phyloP scores from a whole-genome alignment of 2,329 filamentous ascomycete genomes.

The Paraconiothyrium sp. region DNA sequence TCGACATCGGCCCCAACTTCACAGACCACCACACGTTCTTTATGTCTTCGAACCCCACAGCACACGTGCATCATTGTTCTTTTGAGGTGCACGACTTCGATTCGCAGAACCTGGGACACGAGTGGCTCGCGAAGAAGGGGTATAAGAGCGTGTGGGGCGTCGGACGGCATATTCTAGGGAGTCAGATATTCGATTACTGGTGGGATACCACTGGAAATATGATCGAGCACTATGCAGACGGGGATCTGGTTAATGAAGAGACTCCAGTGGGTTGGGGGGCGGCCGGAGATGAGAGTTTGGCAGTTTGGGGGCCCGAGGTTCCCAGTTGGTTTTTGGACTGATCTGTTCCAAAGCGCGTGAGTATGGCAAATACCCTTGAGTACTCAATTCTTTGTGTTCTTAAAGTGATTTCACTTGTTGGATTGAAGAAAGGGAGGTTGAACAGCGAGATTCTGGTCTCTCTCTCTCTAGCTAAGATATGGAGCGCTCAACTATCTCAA shows the following conservation, averaged over 20 bases:
- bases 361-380: no score
- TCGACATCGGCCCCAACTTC: slow-evolving; percentile 61
- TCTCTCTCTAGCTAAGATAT: no score
- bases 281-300: slow-evolving; percentile 53
- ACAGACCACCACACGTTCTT: slow-evolving; percentile 68
- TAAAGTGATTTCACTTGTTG: no score
- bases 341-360: neutral
- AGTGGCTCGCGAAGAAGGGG: slow-evolving; percentile 70
- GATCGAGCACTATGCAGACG: slow-evolving; percentile 76
- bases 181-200: slow-evolving; percentile 79
- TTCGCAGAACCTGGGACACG: slow-evolving; percentile 73
- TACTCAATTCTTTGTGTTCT: no score
- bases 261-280: slow-evolving; percentile 57
- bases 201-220: slow-evolving; percentile 71
- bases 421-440: no score
- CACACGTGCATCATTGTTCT: slow-evolving; percentile 72
- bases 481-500: no score
- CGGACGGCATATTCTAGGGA: slow-evolving; percentile 74
- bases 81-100: slow-evolving; percentile 78
- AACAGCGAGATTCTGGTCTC: no score
- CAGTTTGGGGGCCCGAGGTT: slow-evolving; percentile 55
- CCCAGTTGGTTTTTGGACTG: slow-evolving; percentile 50
- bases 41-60: slow-evolving; percentile 51
- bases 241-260: slow-evolving; percentile 70
- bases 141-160: slow-evolving; percentile 76